Base-by-base conservation (phyloP, 345 rosid genomes). In the Eucalyptus paniculata region DNA sequence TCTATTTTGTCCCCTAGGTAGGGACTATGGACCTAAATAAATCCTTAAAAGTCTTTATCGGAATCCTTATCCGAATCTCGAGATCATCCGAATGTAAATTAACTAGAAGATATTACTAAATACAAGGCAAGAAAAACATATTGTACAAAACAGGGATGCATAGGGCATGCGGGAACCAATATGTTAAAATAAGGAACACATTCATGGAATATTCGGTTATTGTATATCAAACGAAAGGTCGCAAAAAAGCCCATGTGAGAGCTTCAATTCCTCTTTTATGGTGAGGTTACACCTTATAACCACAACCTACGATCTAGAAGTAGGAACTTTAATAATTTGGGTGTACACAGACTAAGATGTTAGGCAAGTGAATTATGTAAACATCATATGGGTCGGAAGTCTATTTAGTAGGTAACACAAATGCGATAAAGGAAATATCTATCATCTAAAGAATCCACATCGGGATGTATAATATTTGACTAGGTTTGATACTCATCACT, bases 91-190 rank as follows among this genome's bases (percentile, higher is more conserved):
- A 23, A 56, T 24, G 6, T 56, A 56, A 56, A 24, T 10, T 56
- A 56, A 53, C 26, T 53, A 53, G 10, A 53, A 26, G 62, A 26
- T 10, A 56, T 24, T 56, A 23, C 30, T 56, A 24, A 24, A 24
- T 56, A 56, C 6, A 56, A 24, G 30, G 6, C 6, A 10, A 56
- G 28, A 56, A 56, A 56, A 56, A 23, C 12, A 56, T 56, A 21
- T 9, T 9, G 2, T 56, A 23, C 12, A 9, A 56, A 56, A 9
- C 0, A 56, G 6, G 3, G 30, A 23, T 3, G 10, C 2, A 9
- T 56, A 23, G 5, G 12, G 12, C 6, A 0, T 23, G 1, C 1
- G 3, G 30, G 6, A 23, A 56, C 6, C 13, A 24, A 24, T 10
- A 56, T 9, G 30, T 56, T 56, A 56, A 24, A 56, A 10, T 56